Conservation (phyloP, 2,329 filamentous ascomycete species). For the Dactylonectria estremocensis region DNA sequence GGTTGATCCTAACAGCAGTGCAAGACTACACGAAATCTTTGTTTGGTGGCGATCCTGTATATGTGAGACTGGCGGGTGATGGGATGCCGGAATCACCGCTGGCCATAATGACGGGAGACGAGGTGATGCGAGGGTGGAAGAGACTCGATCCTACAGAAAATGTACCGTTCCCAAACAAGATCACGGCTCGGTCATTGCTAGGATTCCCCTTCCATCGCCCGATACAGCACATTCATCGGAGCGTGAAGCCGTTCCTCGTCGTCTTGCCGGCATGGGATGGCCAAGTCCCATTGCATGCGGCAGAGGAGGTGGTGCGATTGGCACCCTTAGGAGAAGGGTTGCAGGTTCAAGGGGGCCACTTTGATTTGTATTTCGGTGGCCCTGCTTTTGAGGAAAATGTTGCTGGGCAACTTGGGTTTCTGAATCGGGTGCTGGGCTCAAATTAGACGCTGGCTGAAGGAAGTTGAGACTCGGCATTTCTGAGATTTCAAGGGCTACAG, state of each 20-base stretch:
- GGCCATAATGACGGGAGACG: neutral
- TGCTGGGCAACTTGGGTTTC: neutral
- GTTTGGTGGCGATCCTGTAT: neutral
- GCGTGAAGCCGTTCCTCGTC: neutral
- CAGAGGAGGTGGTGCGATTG: neutral
- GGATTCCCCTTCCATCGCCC: neutral
- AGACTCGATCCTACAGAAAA: neutral
- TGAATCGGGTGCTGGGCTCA: neutral
- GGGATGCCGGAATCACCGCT: neutral
- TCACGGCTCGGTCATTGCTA: neutral
- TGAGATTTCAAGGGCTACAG: neutral
- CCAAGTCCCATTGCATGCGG: neutral
- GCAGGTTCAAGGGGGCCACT: neutral
- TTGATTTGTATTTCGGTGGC: neutral
- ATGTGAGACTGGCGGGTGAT: neutral
- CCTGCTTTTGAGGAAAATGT: constrained; percentile 1
- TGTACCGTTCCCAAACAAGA: neutral
- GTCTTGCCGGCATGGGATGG: neutral
- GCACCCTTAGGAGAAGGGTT: neutral
- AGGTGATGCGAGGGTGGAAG: constrained; percentile 2
- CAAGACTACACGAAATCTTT: neutral
- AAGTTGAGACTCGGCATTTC: too few relatives aligned
- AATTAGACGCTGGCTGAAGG: too few relatives aligned
- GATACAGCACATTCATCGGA: neutral
- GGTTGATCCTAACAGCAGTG: neutral